Evolutionary conservation across 1,284 basidiomycete genomes (phyloP), one percentile per base, ranked within the genome.

Genomic region (Cutaneotrichosporon cyanovorans): DNA sequence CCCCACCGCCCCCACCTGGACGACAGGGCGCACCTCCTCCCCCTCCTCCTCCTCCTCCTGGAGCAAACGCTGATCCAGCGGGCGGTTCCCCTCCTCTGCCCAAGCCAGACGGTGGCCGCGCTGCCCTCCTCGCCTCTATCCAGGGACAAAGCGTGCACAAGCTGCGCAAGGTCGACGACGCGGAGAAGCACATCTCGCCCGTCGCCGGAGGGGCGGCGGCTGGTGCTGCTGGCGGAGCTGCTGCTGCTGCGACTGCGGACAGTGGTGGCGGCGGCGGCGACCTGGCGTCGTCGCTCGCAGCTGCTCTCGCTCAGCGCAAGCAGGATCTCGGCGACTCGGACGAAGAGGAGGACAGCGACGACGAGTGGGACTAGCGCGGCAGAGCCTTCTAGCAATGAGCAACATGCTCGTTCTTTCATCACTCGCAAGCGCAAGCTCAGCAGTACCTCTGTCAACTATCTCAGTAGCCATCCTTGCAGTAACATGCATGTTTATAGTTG

Each of bases 301-400:
- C 78, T 12, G 83, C 83, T 6, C 68, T 85, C 46, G 77, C 75
- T 45, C 81, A 85, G 63, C 75, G 91, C 59, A 96, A 90, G 69
- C 89, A 86, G 68, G 85, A 89, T 62, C 76, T 96, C 66, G 90
- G 87, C 5, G 88, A 90, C 57, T 87, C 73, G 57, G 88, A 91
- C 58, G 88, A 90, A 2, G 89, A 95, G 34, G 89, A 91, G 11
- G 86, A 87, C 6, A 86, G 86, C 31, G 86, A 88, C 36, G 86
- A 87, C 45, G 86, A 87, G 48, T 90, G 87, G 87, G 87, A 88
- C 70, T 73, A 60, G n/a, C n/a, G n/a, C n/a, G n/a, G n/a, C n/a
- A n/a, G n/a, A n/a, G n/a, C n/a, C n/a, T n/a, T n/a, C n/a, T n/a
- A n/a, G n/a, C n/a, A n/a, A n/a, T n/a, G n/a, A n/a, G n/a, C n/a